A percentile compares a stretch with the other conserved stretches of the same genome.
These are phyloP conservation scores for Tricholoma furcatifolium DNA, from an alignment of 768 basidiomycete species.

Conservation along the genomic window DNA sequence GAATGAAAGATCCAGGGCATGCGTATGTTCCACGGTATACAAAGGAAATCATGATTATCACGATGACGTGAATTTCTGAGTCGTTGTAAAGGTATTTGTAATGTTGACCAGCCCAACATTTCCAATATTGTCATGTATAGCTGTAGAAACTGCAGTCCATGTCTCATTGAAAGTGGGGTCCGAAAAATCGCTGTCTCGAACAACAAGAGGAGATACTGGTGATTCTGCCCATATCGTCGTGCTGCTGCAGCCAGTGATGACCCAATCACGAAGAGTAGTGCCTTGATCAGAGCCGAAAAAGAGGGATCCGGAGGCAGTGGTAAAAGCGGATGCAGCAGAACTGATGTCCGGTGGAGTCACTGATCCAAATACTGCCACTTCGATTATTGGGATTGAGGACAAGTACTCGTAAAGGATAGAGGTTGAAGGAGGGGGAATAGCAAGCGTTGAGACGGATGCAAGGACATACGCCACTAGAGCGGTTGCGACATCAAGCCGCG, in stretches of 20 bases:
- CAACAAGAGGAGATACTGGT: constrained; percentile 47
- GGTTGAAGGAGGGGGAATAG: constrained; percentile 39
- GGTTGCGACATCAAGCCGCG: constrained; percentile 40
- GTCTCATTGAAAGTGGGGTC: constrained; percentile 45
- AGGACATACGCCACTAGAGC: constrained; percentile 52
- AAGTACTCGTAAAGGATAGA: constrained; percentile 40
- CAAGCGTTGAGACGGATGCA: constrained; percentile 23
- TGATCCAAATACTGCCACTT: constrained; percentile 65
- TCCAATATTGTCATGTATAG: constrained; percentile 28
- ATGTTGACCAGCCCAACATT: constrained; percentile 42
- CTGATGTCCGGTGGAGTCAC: constrained; percentile 46
- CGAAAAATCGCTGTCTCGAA: constrained; percentile 46
- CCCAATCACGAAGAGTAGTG: constrained; percentile 50
- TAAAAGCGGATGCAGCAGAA: constrained; percentile 49
- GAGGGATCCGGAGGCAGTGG: constrained; percentile 44
- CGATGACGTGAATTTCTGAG: constrained; percentile 29
- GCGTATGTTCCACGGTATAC: background rate
- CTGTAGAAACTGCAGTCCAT: constrained; percentile 44
- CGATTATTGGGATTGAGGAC: constrained; percentile 49
- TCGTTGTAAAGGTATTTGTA: constrained; percentile 37
- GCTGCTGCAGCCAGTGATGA: constrained; percentile 38
- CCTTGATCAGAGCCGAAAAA: constrained; percentile 62
- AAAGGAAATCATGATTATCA: constrained; percentile 15
- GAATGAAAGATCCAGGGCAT: background rate
- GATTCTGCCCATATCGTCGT: constrained; percentile 53